Base-by-base conservation (phyloP, 768 basidiomycete species). In the Flagelloscypha sp. region DNA sequence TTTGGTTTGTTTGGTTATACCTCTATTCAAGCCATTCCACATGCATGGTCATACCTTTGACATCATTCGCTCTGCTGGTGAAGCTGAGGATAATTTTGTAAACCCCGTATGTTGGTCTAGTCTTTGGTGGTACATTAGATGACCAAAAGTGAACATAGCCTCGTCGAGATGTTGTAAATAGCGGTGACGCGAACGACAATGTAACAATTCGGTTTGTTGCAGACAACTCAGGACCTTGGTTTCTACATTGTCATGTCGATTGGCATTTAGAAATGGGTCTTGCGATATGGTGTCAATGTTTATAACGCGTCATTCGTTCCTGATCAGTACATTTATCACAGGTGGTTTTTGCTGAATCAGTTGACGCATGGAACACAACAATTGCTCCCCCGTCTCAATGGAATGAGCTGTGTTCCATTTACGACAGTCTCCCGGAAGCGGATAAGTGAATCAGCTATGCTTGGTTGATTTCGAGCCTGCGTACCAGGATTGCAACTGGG, bases 191-290 rank as follows among this genome's bases (percentile, higher is more conserved):
- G 2, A 46, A 68, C 53, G 53, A 69, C 50, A 55, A 69, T 47
- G 67, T 71, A 19, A 69, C 69, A 3, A 58, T 84, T 34, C 68
- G 79, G 23, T 82, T 78, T 54, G 48, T 57, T 17, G 78, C 79
- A 3, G 70, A 83, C 47, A 83, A 83, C 53, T 66, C 78, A 3
- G 81, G 81, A 8, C 70, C 71, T 3, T 79, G 76, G 71, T 58
- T 70, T 44, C 41, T 70, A 20, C 70, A 70, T 42, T 70, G 57
- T 30, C 46, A 44, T 38, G 48, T 48, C 35, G 48, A 55, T 27
- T 59, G 58, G 53, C 56, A 61, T 39, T 45, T 59, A 30, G 50
- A 54, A 44, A 44, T n/a, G n/a, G n/a, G n/a, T n/a, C n/a, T n/a
- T n/a, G n/a, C n/a, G n/a, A n/a, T n/a, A n/a, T n/a, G 38, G 46